Conservation (phyloP, 108 stramenopile genomes). For the Conticribra weissflogii region DNA sequence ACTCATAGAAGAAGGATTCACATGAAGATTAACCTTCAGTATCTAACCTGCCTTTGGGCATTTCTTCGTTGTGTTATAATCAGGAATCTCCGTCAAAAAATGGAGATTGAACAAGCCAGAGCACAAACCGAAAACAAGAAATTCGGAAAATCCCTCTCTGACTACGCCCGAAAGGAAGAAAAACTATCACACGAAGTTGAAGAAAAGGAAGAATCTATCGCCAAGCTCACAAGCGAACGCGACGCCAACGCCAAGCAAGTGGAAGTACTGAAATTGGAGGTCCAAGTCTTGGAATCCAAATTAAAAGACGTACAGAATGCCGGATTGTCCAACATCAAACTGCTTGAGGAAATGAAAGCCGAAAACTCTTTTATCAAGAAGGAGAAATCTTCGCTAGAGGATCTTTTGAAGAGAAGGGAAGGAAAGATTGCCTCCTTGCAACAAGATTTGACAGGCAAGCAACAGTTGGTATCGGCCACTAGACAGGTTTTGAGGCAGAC, state of each 20-base stretch:
- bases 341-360: constrained; percentile 22
- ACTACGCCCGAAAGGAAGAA: constrained; percentile 27
- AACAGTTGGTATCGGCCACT: constrained; percentile 18
- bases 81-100: constrained; percentile 27
- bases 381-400: constrained; percentile 25
- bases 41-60: neutral
- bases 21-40: no score
- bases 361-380: constrained; percentile 6
- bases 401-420: constrained; percentile 14
- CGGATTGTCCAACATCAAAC: constrained; percentile 17
- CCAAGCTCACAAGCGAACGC: constrained; percentile 17
- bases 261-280: constrained; percentile 20
- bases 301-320: constrained; percentile 13
- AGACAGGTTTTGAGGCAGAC: constrained; percentile 34
- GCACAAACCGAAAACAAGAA: constrained; percentile 8
- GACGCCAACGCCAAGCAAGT: constrained; percentile 28
- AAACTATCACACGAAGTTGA: constrained; percentile 21
- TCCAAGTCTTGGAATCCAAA: constrained; percentile 29
- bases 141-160: constrained; percentile 22
- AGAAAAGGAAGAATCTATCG: constrained; percentile 29
- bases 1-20: no score
- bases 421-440: constrained; percentile 23
- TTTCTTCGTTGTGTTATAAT: neutral
- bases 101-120: constrained; percentile 33
- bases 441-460: constrained; percentile 27